These are phyloP conservation scores for Trichoderma sp. DNA, from an alignment of 2,329 filamentous ascomycete species.

Conservation along the genomic window DNA sequence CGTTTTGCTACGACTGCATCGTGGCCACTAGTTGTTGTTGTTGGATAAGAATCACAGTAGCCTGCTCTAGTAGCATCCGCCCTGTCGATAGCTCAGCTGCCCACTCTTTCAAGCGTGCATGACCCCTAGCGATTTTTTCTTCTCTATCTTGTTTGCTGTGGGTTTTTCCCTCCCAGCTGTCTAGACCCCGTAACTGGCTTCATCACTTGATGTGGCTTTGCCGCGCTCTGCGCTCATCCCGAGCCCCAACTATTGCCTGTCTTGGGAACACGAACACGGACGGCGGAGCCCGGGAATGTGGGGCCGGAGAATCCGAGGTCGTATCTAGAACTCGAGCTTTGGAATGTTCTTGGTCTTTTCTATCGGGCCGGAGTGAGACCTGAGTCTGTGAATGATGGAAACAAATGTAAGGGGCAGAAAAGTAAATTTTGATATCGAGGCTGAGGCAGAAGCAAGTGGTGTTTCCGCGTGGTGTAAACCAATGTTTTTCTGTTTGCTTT, in stretches of 20 bases:
- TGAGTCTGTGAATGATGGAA: not conserved
- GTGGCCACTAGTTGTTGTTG: constrained; percentile 16
- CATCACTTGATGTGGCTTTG: constrained; percentile 4
- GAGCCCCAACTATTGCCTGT: constrained; percentile 7
- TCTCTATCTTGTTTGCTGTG: not conserved
- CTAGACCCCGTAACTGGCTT: not conserved
- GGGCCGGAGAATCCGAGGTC: constrained; percentile 25
- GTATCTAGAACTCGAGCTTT: not conserved
- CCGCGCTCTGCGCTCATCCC: constrained; percentile 15
- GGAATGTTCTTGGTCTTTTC: constrained; percentile 10
- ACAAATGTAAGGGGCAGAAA: not conserved
- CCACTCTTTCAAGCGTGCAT: constrained; percentile 21
- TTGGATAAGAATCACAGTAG: constrained; percentile 12
- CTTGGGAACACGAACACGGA: constrained; percentile 15
- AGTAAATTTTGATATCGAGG: not conserved
- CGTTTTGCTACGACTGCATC: constrained; percentile 10
- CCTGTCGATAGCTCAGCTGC: constrained; percentile 25
- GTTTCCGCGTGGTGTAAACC: not conserved
- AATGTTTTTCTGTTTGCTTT: not conserved
- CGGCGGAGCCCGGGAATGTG: constrained; percentile 21
- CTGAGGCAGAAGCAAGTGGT: not conserved
- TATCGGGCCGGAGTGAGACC: constrained; percentile 1
- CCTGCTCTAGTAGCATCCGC: constrained; percentile 14
- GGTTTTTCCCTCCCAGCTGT: not conserved
- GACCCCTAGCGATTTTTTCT: constrained; percentile 9